phyloP scores from a whole-genome alignment of 805 yeast species.

The Cyberlindnera xishuangbannaensis region DNA sequence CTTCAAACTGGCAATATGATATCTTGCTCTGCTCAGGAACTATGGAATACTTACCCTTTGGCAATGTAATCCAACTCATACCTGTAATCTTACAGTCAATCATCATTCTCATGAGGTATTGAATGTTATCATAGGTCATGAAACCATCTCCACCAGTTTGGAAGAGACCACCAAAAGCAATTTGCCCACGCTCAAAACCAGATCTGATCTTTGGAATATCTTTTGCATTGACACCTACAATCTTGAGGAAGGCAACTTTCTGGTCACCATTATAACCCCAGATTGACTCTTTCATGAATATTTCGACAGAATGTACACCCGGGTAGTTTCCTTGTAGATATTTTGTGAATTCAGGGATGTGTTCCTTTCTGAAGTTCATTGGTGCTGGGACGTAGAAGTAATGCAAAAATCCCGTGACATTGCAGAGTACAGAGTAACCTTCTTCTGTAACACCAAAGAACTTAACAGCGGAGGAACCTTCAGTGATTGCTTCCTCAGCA shows the following conservation, averaged over 20 bases:
- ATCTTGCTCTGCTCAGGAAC: conserved; percentile 36
- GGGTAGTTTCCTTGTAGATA: conserved; percentile 42
- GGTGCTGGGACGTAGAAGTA: conserved; percentile 93
- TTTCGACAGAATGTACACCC: conserved; percentile 61
- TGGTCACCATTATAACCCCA: conserved; percentile 89
- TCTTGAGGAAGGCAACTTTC: conserved; percentile 73
- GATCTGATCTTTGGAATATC: conserved; percentile 64
- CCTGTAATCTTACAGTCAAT: conserved; percentile 90
- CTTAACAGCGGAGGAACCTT: conserved; percentile 60
- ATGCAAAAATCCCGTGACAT: conserved; percentile 82
- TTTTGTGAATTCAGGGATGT: conserved; percentile 40
- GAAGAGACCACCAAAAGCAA: conserved; percentile 59
- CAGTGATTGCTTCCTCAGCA: conserved; percentile 73
- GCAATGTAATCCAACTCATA: conserved; percentile 95
- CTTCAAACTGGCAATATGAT: conserved; percentile 85
- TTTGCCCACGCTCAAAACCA: conserved; percentile 79
- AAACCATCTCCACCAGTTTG: conserved; percentile 43
- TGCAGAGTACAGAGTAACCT: conserved; percentile 87
- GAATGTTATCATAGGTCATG: conserved; percentile 85
- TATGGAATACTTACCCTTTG: conserved; percentile 59
- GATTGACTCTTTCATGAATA: conserved; percentile 71
- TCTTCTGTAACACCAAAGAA: conserved; percentile 89
- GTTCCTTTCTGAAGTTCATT: conserved; percentile 55
- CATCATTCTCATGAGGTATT: conserved; percentile 81
- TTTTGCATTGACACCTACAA: conserved; percentile 60